Evolutionary conservation across 257 asterid genomes (phyloP), one percentile per base, ranked within the genome.

Genomic region (Verbascum thapsus): DNA sequence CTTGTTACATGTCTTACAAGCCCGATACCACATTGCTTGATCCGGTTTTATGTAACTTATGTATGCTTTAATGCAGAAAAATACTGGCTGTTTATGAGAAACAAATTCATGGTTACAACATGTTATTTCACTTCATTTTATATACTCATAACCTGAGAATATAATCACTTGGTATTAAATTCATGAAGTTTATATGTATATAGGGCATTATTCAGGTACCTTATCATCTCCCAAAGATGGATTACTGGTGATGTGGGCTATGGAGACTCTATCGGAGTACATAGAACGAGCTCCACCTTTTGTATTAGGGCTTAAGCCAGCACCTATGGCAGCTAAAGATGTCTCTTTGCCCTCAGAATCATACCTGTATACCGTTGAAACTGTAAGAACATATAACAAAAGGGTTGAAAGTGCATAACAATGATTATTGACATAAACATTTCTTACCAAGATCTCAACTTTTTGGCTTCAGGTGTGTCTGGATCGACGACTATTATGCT

Each of bases 21-120:
- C 97, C 5, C 90, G 82, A 55, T 94, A 94, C 97, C 95, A 94
- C 96, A 94, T 90, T 53, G 94, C 12, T 70, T 94, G 99, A 64
- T 90, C 99, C 2, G 85, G 84, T 66, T 82, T 94, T 32, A 94
- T 85, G 71, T 52, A 79, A 75, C 88, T 87, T 44, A 85, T 69
- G 59, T 51, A 76, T n/a, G 91, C 99, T 61, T 82, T 94, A 4
- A 87, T 64, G 75, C 79, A 63, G 80, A 85, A 94, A 69, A 57
- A 83, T 16, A 38, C 92, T 56, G 91, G 92, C 99, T 94, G 88
- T 47, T 22, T 63, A 50, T 32, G 7, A 49, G 7, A 58, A 53
- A 58, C 11, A 51, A 8, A 52, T 17, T 42, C 3, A 48, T 6
- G 38, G n/a, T 61, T 26, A 26, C 2, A 26, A 26, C 32, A 26